These are phyloP conservation scores for Xylariaceae sp. DNA, from an alignment of 2,329 filamentous ascomycete genomes.

Conservation along the genomic window DNA sequence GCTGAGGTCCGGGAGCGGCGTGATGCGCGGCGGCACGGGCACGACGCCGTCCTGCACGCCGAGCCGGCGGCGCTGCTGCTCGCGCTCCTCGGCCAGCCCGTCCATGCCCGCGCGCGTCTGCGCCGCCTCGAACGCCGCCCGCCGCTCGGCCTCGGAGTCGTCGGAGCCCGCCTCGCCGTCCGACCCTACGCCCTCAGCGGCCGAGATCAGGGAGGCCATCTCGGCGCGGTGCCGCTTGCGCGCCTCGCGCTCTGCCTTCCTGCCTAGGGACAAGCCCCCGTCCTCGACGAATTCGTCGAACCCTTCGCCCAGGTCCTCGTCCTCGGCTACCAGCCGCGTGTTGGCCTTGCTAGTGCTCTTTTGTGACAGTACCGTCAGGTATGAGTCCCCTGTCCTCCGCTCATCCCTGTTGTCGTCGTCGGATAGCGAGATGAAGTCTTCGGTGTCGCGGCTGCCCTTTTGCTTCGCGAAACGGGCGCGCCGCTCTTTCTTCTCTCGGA, in stretches of 20 bases:
- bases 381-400: slow-evolving; percentile 39
- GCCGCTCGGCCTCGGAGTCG: slow-evolving; percentile 74
- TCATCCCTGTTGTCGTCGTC: slow-evolving; percentile 53
- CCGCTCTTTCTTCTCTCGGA: slow-evolving; percentile 88
- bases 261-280: slow-evolving; percentile 77
- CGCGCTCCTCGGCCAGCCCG: slow-evolving; percentile 59
- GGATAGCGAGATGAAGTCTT: slow-evolving; percentile 71
- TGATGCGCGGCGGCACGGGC: slow-evolving; percentile 74
- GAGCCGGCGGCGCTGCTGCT: slow-evolving; percentile 46
- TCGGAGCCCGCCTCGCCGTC: slow-evolving; percentile 62
- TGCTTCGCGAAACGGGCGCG: slow-evolving; percentile 80
- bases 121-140: slow-evolving; percentile 83
- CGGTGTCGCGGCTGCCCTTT: slow-evolving; percentile 42
- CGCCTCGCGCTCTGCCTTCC: slow-evolving; percentile 77
- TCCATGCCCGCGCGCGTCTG: slow-evolving; percentile 90
- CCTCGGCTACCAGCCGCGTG: slow-evolving; percentile 78
- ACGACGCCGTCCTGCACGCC: slow-evolving; percentile 47
- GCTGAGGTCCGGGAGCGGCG: slow-evolving; percentile 75
- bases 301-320: slow-evolving; percentile 91
- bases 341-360: slow-evolving; percentile 55
- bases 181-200: slow-evolving; percentile 68
- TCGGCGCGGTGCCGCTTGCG: slow-evolving; percentile 70
- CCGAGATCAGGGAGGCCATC: slow-evolving; percentile 83
- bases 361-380: slow-evolving; percentile 37
- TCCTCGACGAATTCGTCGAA: slow-evolving; percentile 93